A percentile compares a stretch with the other conserved stretches of the same genome.
These are phyloP conservation scores for Hypericum androsaemum DNA, from an alignment of 345 rosid genomes.

Conservation along the genomic window DNA sequence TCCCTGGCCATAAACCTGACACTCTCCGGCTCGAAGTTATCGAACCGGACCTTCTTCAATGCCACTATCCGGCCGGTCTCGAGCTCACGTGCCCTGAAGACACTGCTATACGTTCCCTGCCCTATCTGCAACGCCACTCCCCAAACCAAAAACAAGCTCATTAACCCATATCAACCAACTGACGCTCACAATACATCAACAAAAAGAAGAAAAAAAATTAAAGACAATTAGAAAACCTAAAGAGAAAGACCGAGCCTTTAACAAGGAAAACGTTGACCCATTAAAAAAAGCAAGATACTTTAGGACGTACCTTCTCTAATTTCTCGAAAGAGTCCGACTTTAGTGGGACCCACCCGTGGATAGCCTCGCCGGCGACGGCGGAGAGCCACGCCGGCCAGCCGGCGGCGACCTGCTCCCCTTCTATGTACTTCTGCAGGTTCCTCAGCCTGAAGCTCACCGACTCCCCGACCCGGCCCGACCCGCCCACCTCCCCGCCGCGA, in stretches of 20 bases:
- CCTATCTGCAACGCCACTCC: conserved; percentile 54
- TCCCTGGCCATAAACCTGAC: conserved; percentile 98
- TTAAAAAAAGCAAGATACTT: too few species aligned
- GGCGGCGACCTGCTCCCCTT: conserved; percentile 94
- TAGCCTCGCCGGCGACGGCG: conserved; percentile 92
- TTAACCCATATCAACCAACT: not conserved
- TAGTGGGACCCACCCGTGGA: conserved; percentile 94
- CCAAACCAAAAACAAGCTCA: conserved; percentile 6
- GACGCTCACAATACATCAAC: not conserved
- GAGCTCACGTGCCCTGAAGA: conserved; percentile 76
- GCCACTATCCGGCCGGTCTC: conserved; percentile 85
- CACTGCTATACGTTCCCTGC: conserved; percentile 94
- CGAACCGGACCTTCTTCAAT: conserved; percentile 87
- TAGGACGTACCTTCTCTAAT: conserved; percentile 61
- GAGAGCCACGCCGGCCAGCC: conserved; percentile 99
- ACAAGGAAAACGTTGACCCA: too few species aligned
- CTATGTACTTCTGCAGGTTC: conserved; percentile 59
- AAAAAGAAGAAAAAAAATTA: not conserved
- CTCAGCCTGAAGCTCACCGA: conserved; percentile 73
- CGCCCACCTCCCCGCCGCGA: conserved; percentile 60
- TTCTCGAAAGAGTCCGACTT: conserved; percentile 74
- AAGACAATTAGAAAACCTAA: not conserved
- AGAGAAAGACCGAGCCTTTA: not conserved
- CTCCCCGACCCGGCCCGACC: conserved; percentile 63
- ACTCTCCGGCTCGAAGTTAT: conserved; percentile 97